Evolutionary conservation across 2,329 filamentous ascomycete species (phyloP), one percentile per base, ranked within the genome.

Genomic region (Capronia americana): DNA sequence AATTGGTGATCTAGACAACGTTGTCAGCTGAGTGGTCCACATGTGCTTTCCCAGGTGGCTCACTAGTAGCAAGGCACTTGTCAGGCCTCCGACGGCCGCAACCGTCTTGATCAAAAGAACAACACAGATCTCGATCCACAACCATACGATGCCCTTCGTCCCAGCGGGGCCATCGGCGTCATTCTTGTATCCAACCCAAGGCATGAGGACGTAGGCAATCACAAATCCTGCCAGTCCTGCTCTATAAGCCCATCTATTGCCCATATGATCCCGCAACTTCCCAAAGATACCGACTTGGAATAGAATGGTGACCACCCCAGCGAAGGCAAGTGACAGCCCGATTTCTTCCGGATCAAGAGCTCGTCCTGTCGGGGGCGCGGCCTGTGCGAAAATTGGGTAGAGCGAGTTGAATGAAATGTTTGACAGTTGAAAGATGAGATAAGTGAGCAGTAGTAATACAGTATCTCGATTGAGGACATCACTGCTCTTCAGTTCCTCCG

Each of bases 361-460:
- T 48, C 95, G 90, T 20, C 95, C 95, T 0, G 89, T 89, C 0
- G 95, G 95, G 0, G 88, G 83, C 0, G 85, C 78, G 0, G 90
- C 88, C 62, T 93, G 89, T 0, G 90, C 92, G 73, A 98, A 99
- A 61, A 98, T 94, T 0, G 95, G 95, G 74, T 96, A 99, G 0
- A 99, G 83, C 20, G 92, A 94, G 79, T 97, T 97, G 84, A 93
- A 99, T 3, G 92, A 93, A 71, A 97, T 92, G 77, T 98, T 98
- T 67, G 91, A 89, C 4, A 99, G 84, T 74, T 97, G 93, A 75
- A 98, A 99, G 57, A 98, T 90, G 51, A 97, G 86, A 75, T 97
- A 98, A 0, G 93, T 96, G 60, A 87, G 77, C 5, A 99, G 85
- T 0, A 99, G 85, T 2, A 96, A 82, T 12, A 97, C 77, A 0